Evolutionary conservation across 768 basidiomycete genomes (phyloP).

Genomic region (Phlebiopsis gigantea): DNA sequence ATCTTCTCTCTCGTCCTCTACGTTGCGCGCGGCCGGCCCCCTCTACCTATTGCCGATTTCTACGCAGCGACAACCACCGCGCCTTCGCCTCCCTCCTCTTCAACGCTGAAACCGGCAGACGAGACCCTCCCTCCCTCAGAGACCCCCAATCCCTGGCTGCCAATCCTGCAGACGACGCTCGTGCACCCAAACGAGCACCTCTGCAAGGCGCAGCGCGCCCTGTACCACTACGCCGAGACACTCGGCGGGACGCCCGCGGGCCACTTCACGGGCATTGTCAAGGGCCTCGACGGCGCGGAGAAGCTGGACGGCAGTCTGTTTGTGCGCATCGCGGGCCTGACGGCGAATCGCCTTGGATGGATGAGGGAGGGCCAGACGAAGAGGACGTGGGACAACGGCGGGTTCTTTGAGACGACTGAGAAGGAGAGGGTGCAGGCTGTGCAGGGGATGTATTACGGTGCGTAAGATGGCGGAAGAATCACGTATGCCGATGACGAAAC

Average conservation of each 20-base stretch:
- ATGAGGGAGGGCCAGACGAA: constrained; percentile 13
- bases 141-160: constrained; percentile 56
- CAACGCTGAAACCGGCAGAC: constrained; percentile 21
- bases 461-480: not conserved
- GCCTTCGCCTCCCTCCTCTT: constrained; percentile 17
- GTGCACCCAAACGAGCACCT: constrained; percentile 57
- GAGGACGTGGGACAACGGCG: constrained; percentile 4
- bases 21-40: constrained; percentile 50
- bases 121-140: constrained; percentile 29
- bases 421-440: not conserved
- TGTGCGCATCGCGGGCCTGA: constrained; percentile 48
- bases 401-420: constrained; percentile 8
- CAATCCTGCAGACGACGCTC: constrained; percentile 47
- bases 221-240: constrained; percentile 38
- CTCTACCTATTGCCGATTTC: constrained; percentile 46
- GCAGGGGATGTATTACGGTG: not conserved
- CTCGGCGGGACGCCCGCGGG: constrained; percentile 38
- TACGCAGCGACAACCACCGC: constrained; percentile 24
- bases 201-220: constrained; percentile 44
- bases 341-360: constrained; percentile 31
- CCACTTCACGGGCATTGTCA: constrained; percentile 21
- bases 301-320: constrained; percentile 59
- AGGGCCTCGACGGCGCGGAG: constrained; percentile 42
- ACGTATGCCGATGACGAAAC: not conserved
- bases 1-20: constrained; percentile 46